phyloP scores from a whole-genome alignment of 345 rosid species.

The Nephelium lappaceum region DNA sequence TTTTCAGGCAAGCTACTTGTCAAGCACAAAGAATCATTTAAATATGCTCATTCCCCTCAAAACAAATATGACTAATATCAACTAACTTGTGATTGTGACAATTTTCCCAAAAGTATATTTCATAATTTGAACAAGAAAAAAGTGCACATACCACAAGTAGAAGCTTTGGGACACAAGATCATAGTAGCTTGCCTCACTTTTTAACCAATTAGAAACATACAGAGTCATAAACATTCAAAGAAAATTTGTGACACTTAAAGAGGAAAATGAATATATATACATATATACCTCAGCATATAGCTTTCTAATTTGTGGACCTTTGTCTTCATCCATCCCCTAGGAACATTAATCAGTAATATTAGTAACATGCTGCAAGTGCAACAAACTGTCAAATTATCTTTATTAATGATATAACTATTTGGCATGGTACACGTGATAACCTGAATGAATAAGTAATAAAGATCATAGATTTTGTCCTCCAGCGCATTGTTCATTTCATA shows the following conservation, averaged over 20 bases:
- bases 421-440: slow-evolving; percentile 16
- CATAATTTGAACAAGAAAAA: not conserved
- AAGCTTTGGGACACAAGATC: not conserved
- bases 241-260: not conserved
- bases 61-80: not conserved
- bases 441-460: slow-evolving; percentile 42
- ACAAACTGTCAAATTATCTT: not conserved
- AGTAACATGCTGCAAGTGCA: not conserved
- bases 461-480: slow-evolving; percentile 49
- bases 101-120: not conserved
- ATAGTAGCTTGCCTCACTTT: not conserved
- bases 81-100: not conserved
- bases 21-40: not conserved
- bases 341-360: slow-evolving; percentile 9
- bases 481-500: slow-evolving; percentile 24
- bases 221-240: not conserved
- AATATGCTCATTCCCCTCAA: not conserved
- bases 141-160: not conserved
- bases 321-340: slow-evolving; percentile 48
- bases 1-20: not conserved
- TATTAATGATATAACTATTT: slow-evolving; percentile 7
- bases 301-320: slow-evolving; percentile 46
- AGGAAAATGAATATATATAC: slow-evolving; percentile 2
- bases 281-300: slow-evolving; percentile 37
- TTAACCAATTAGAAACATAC: slow-evolving; percentile 4